Percentiles rank a stretch among this genome's conserved stretches.
phyloP scores from a whole-genome alignment of 192 early-diverging fungal genomes.

The Chytriomyces confervae region DNA sequence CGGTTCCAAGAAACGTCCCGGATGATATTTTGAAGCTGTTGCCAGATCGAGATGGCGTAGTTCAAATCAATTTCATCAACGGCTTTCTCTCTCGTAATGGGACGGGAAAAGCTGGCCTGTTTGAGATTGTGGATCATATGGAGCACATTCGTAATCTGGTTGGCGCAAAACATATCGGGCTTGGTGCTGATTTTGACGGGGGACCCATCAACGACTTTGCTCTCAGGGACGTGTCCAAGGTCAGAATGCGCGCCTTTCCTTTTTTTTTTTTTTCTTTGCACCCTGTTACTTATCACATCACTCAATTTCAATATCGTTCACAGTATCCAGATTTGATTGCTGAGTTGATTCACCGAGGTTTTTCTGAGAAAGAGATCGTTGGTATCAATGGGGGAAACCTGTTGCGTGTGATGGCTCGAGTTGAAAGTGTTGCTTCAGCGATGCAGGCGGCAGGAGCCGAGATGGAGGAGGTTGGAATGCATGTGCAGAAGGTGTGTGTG shows the following conservation, averaged over 20 bases:
- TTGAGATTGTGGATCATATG: constrained; percentile 62
- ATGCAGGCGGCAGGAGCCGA: constrained; percentile 4
- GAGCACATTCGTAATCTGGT: constrained; percentile 57
- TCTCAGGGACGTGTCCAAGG: constrained; percentile 65
- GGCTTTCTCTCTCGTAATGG: constrained; percentile 51
- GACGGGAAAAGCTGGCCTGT: constrained; percentile 39
- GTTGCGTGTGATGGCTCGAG: constrained; percentile 44
- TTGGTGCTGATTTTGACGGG: constrained; percentile 73
- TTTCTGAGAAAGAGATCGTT: constrained; percentile 48
- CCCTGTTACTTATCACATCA: not conserved
- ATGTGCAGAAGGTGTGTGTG: constrained; percentile 17
- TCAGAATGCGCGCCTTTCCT: not conserved
- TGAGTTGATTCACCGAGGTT: constrained; percentile 46
- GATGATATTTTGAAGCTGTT: constrained; percentile 58
- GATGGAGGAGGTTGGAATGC: constrained; percentile 15
- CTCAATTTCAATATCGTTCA: not conserved
- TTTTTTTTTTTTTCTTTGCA: not conserved
- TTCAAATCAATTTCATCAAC: constrained; percentile 69
- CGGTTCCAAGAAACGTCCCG: constrained; percentile 66
- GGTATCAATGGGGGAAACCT: constrained; percentile 53
- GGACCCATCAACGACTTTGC: constrained; percentile 55
- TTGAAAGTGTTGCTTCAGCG: constrained; percentile 37
- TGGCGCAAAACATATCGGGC: constrained; percentile 61
- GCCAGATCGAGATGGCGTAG: constrained; percentile 59
- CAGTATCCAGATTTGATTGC: constrained; percentile 54